Conservation (phyloP, 2,329 filamentous ascomycete species). For the Hymenoscyphus repandus region DNA sequence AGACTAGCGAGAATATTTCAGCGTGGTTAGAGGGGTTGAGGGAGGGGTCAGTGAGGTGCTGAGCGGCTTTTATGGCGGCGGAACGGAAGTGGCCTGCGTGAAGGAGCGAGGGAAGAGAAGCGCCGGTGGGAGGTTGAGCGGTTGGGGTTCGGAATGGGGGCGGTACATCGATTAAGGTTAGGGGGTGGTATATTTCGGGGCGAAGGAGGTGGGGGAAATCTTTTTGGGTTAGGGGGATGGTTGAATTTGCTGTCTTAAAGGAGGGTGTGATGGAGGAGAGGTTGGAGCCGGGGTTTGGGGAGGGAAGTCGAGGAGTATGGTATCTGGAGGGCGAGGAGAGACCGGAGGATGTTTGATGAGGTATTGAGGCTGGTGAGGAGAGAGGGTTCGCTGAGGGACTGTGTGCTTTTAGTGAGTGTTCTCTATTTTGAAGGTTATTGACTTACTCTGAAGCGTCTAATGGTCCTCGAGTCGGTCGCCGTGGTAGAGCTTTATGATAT, state of each 20-base stretch:
- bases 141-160: constrained; percentile 64
- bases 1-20: constrained; percentile 71
- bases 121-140: constrained; percentile 56
- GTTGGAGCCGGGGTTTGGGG: constrained; percentile 25
- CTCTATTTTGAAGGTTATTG: neutral
- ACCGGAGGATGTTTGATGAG: constrained; percentile 12
- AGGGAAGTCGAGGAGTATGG: constrained; percentile 22
- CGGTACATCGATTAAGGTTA: constrained; percentile 59
- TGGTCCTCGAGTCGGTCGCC: constrained; percentile 72
- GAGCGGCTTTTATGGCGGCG: constrained; percentile 64
- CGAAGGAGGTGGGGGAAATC: constrained; percentile 78
- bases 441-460: constrained; percentile 71
- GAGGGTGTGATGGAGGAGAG: constrained; percentile 19
- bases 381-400: constrained; percentile 11
- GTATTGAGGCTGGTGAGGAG: neutral
- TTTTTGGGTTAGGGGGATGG: constrained; percentile 44
- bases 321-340: constrained; percentile 21
- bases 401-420: constrained; percentile 21
- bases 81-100: constrained; percentile 71
- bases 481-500: constrained; percentile 35
- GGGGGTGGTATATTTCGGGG: constrained; percentile 76
- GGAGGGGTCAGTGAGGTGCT: constrained; percentile 51
- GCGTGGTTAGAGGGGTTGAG: constrained; percentile 51
- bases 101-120: constrained; percentile 64
- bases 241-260: constrained; percentile 23